Percentiles rank a stretch among this genome's conserved stretches.
Evolutionary conservation across 768 basidiomycete genomes (phyloP).

Genomic region (Xerocomellus amylosporus): DNA sequence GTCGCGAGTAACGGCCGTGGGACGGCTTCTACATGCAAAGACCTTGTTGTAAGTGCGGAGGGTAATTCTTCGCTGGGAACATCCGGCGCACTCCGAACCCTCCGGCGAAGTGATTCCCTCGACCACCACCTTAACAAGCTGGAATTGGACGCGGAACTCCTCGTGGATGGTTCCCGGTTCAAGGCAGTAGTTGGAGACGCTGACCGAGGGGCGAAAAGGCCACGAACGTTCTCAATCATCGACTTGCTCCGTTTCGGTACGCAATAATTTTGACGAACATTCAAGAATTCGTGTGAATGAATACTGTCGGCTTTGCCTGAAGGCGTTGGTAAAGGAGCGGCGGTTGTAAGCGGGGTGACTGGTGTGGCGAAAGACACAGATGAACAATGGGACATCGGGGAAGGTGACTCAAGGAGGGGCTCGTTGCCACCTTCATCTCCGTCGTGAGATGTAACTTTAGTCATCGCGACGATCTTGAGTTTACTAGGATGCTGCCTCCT

Average conservation of each 20-base stretch:
- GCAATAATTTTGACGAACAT: constrained; percentile 20
- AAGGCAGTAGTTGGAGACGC: constrained; percentile 37
- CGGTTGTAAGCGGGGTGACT: constrained; percentile 20
- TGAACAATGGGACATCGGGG: constrained; percentile 41
- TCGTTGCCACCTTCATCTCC: constrained; percentile 26
- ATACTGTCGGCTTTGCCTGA: constrained; percentile 11
- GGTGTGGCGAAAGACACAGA: constrained; percentile 31
- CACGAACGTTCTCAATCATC: constrained; percentile 61
- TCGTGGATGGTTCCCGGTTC: constrained; percentile 26
- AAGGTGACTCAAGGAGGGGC: constrained; percentile 30
- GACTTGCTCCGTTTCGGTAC: constrained; percentile 47
- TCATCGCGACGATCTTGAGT: constrained; percentile 28
- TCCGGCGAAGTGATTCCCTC: constrained; percentile 46
- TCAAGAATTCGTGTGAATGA: constrained; percentile 29
- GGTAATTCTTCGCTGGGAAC: constrained; percentile 34
- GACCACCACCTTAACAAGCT: constrained; percentile 49
- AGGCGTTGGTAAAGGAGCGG: constrained; percentile 14
- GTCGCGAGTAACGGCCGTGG: constrained; percentile 11
- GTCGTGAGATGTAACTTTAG: constrained; percentile 21
- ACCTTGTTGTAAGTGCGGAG: constrained; percentile 23
- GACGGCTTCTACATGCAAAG: constrained; percentile 19
- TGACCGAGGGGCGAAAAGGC: constrained; percentile 53
- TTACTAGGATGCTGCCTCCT: constrained; percentile 26
- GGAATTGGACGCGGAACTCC: constrained; percentile 28
- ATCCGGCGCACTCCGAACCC: constrained; percentile 53